Base-by-base conservation (phyloP, 2,329 filamentous ascomycete species). In the Ophiosphaerella narmari region DNA sequence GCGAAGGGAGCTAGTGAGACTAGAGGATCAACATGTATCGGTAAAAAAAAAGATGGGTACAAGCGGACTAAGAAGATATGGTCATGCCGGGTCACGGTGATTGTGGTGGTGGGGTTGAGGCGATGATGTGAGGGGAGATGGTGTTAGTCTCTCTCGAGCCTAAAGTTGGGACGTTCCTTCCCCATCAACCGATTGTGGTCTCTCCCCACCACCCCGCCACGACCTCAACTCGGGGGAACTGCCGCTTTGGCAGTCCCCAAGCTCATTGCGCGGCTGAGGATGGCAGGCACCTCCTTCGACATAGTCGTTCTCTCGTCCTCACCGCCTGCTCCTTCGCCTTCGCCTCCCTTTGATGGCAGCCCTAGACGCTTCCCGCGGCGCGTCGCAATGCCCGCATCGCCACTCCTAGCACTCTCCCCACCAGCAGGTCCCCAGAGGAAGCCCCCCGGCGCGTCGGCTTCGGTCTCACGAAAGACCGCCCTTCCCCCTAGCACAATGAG, bases 301-400 rank as follows among this genome's bases (percentile, higher is more conserved):
- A 58, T 67, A 12, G 62, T 67, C 11, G 53, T 67, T 4, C 51
- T 74, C 7, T 68, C 64, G 18, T 72, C 69, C 12, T 68, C 68
- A n/a, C 70, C 71, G 16, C 66, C 68, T 33, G 52, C 52, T 23
- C 38, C 50, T 8, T 38, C 55, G 35, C 60, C 65, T 34, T 61
- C 62, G 42, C 56, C 18, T 21, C 18, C 18, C 18, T 4, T 47
- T 39, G 49, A 48, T 47, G 55, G 54, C 37, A 50, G 52, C 42
- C 54, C 53, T 42, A 37, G 14, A 7, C 24, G 38, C 38, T 38
- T 54, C 37, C 52, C 62, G 33, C 63, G 61, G 59, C 69, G 67
- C 69, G 68, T 67, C 58, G 52, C 52, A 38, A 66, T 65, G 56
- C 54, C 54, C 26, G 39, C 65, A 24, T 58, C 46, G 21, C 66